Base-by-base conservation (phyloP, 129 eudicot genomes). In the Sambucus nigra region DNA sequence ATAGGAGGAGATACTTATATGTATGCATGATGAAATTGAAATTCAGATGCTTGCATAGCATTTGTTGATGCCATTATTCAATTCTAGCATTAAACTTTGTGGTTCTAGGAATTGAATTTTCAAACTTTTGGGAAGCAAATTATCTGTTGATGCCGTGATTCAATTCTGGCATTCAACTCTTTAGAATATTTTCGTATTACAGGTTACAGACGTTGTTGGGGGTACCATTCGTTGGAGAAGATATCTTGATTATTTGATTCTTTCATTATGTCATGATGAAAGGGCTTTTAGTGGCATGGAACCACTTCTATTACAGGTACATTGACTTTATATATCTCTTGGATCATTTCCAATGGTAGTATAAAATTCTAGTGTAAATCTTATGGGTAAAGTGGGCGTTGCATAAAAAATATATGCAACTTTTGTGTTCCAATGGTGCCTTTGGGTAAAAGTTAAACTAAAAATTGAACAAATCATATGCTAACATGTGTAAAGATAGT, bases 171-270 rank as follows among this genome's bases (percentile, higher is more conserved):
- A 17, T 51, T 42, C 42, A 41, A 25, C 22, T 18, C 13, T 28
- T 53, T 28, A 13, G n/a, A 39, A 44, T 29, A n/a, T 26, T 16
- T 61, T 57, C 45, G 38, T 13, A 9, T 25, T 64, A 38, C 57
- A 88, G 97, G 94, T 88, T 42, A 88, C 97, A n/a, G 88, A 84
- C 66, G 68, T 88, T 59, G 97, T 88, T 60, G 97, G 97, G 18
- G 94, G 97, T 40, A 78, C 94, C 47, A 84, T 84, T 29, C 87
- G 97, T 31, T 88, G 97, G 97, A 79, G 89, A 73, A 88, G 77
- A 78, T 88, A 84, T 65, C 88, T 88, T 48, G 97, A 88, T 69
- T 70, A 78, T 73, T 72, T 88, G 57, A 80, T 88, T 60, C 73
- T 80, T 66, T 78, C 91, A n/a, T 57, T 88, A 21, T 80, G 86